Percentiles rank a stretch among this genome's conserved stretches.
Evolutionary conservation across 768 basidiomycete genomes (phyloP).

Genomic region (Daedaleopsis nitida): DNA sequence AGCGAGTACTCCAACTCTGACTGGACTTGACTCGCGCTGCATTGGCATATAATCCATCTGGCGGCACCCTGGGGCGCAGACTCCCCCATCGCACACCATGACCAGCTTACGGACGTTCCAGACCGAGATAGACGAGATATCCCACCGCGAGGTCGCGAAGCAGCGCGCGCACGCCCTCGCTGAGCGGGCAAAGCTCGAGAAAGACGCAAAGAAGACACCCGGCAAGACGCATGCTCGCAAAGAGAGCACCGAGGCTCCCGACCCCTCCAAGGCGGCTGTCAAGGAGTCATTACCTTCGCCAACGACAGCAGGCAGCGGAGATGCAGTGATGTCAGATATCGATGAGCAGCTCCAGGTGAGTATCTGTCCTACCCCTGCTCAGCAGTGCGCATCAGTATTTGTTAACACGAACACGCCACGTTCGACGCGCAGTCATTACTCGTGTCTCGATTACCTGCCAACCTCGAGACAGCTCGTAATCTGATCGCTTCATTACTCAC

Average conservation of each 20-base stretch:
- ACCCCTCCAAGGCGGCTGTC: slow-evolving; percentile 2
- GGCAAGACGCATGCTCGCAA: slow-evolving; percentile 33
- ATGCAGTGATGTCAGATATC: slow-evolving; percentile 38
- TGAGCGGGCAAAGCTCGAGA: slow-evolving; percentile 29
- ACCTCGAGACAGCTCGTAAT: slow-evolving; percentile 62
- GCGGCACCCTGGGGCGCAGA: background rate
- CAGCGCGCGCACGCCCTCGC: slow-evolving; percentile 48
- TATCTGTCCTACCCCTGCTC: background rate
- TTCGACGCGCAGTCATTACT: slow-evolving; percentile 42
- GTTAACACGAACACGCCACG: background rate
- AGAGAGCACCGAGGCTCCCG: slow-evolving; percentile 11
- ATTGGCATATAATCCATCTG: slow-evolving; percentile 11
- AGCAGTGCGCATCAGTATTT: background rate
- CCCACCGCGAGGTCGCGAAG: slow-evolving; percentile 64
- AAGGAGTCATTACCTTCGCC: slow-evolving; percentile 17
- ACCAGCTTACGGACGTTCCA: slow-evolving; percentile 65
- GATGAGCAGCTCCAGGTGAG: slow-evolving; percentile 59
- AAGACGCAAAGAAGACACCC: slow-evolving; percentile 41
- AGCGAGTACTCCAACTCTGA: slow-evolving; percentile 10
- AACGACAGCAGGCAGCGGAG: slow-evolving; percentile 3
- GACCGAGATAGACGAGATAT: slow-evolving; percentile 77
- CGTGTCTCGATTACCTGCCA: slow-evolving; percentile 41
- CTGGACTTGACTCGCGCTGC: slow-evolving; percentile 20
- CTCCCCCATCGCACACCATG: slow-evolving; percentile 35
- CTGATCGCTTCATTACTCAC: slow-evolving; percentile 68